A percentile compares a stretch with the other conserved stretches of the same genome.
phyloP scores from a whole-genome alignment of 768 basidiomycete genomes.

The Tulasnella calospora region DNA sequence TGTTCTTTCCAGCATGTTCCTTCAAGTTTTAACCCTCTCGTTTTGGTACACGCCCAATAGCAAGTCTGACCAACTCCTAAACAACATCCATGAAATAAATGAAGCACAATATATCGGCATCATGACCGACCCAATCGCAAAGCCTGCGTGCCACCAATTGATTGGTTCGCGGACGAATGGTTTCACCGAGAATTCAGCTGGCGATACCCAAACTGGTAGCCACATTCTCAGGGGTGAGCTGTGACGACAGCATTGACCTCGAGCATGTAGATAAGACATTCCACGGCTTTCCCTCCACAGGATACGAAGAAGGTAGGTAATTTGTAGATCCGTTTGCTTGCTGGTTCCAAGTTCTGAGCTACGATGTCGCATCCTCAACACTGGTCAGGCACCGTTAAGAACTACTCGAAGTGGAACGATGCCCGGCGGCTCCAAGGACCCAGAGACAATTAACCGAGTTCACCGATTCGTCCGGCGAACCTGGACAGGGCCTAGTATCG shows the following conservation, averaged over 20 bases:
- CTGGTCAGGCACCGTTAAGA: background rate
- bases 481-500: constrained; percentile 1
- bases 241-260: background rate
- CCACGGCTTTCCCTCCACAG: background rate
- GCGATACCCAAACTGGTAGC: background rate
- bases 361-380: background rate
- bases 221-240: background rate
- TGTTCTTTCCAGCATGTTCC: background rate
- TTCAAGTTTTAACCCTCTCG: background rate
- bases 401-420: background rate
- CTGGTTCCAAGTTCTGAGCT: background rate
- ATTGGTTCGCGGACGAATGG: background rate
- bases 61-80: background rate
- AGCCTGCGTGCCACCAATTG: background rate
- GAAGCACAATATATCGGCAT: background rate
- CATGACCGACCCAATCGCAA: background rate
- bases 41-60: background rate
- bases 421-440: background rate
- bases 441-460: background rate
- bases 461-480: background rate
- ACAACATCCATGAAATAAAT: background rate
- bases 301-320: background rate
- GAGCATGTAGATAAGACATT: background rate
- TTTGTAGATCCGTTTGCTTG: constrained; percentile 1
- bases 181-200: background rate